These are phyloP conservation scores for Pyronema omphalodes DNA, from an alignment of 495 filamentous ascomycete species.

Conservation along the genomic window DNA sequence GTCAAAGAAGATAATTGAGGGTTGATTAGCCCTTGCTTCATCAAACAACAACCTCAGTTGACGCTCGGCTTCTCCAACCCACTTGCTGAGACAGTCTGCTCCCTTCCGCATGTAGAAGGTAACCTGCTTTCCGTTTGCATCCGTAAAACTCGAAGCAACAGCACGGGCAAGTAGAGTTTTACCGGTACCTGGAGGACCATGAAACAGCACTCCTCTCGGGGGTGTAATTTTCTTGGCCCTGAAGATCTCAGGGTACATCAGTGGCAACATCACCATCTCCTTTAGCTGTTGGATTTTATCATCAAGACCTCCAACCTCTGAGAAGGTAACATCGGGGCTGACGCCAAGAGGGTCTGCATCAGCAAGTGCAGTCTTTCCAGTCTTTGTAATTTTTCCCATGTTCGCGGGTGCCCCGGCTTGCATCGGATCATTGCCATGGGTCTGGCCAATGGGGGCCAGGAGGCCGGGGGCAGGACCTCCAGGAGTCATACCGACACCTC, in stretches of 20 bases:
- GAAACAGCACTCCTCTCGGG: slow-evolving; percentile 85
- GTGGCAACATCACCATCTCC: slow-evolving; percentile 88
- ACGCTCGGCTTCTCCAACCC: slow-evolving; percentile 94
- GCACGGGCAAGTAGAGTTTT: slow-evolving; percentile 90
- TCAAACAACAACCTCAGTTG: slow-evolving; percentile 87
- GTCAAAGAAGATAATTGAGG: slow-evolving; percentile 98
- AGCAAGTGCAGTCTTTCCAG: slow-evolving; percentile 46
- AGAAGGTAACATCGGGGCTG: slow-evolving; percentile 78
- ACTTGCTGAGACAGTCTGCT: slow-evolving; percentile 91
- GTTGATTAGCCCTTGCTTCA: slow-evolving; percentile 83
- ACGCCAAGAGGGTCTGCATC: slow-evolving; percentile 91
- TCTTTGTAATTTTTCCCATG: slow-evolving; percentile 63
- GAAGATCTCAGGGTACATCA: slow-evolving; percentile 94
- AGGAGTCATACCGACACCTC: slow-evolving; percentile 66
- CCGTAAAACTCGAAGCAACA: slow-evolving; percentile 40
- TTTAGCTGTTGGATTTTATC: slow-evolving; percentile 89
- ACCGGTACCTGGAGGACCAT: slow-evolving; percentile 91
- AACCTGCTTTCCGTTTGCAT: slow-evolving; percentile 68
- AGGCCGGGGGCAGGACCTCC: slow-evolving; percentile 39
- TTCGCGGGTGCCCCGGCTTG: slow-evolving; percentile 54
- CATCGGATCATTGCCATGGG: slow-evolving; percentile 45
- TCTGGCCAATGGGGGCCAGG: slow-evolving; percentile 37
- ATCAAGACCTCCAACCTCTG: slow-evolving; percentile 74
- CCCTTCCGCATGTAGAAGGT: slow-evolving; percentile 99
- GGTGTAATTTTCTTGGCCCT: slow-evolving; percentile 76